A percentile compares a stretch with the other conserved stretches of the same genome.
Conservation (phyloP, 306 rosid species). For the Acacia crassicarpa region DNA sequence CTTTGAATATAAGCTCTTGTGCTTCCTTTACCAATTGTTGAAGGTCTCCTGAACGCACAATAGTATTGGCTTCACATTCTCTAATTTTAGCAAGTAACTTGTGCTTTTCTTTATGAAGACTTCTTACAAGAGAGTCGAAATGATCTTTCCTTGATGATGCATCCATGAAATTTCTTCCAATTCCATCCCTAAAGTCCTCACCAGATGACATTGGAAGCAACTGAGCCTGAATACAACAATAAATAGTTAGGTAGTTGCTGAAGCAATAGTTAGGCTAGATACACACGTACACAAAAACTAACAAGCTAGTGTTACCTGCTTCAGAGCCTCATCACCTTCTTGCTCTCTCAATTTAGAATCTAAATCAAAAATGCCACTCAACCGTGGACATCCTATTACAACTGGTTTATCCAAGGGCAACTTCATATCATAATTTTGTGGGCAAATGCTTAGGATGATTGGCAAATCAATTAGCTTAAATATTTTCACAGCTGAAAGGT, state of each 20-base stretch:
- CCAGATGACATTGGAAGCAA: not conserved
- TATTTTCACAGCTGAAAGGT: not conserved
- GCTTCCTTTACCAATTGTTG: not conserved
- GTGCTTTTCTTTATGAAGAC: not conserved
- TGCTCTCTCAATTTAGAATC: not conserved
- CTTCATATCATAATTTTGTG: not conserved
- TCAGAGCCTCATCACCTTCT: too few relatives aligned
- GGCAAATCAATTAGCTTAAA: not conserved
- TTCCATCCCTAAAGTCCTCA: not conserved
- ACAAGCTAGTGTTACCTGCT: not conserved
- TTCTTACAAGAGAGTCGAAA: not conserved
- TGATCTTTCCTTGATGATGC: not conserved
- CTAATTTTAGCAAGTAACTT: not conserved
- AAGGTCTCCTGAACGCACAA: too few relatives aligned
- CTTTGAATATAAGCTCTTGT: not conserved
- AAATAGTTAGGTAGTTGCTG: not conserved
- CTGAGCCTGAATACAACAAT: not conserved
- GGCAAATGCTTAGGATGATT: not conserved
- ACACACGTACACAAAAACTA: not conserved
- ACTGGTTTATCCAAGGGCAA: not conserved
- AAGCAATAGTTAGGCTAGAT: not conserved
- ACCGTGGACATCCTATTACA: not conserved
- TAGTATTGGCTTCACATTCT: not conserved
- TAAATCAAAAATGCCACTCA: not conserved
- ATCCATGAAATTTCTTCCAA: not conserved